phyloP scores from a whole-genome alignment of 2,329 filamentous ascomycete genomes.

The Trichophyton simii region DNA sequence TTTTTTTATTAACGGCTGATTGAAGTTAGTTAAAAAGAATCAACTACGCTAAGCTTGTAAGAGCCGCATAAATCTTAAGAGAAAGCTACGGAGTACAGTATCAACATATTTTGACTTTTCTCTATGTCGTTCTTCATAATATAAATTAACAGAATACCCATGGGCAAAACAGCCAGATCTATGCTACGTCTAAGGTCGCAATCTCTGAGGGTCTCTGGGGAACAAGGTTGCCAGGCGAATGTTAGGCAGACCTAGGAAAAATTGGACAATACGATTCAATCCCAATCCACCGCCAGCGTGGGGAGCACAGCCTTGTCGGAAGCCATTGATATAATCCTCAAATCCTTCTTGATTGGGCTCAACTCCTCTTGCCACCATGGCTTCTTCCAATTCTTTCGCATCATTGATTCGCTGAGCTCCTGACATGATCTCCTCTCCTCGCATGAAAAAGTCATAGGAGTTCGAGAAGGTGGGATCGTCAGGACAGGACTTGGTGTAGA shows the following conservation, averaged over 20 bases:
- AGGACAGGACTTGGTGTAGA: conserved; percentile 77
- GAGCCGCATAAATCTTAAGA: neutral
- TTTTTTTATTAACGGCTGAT: no score
- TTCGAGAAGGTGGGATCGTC: conserved; percentile 54
- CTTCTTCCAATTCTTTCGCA: conserved; percentile 44
- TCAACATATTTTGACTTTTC: neutral
- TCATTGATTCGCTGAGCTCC: conserved; percentile 56
- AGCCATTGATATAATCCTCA: conserved; percentile 51
- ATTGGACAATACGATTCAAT: conserved; percentile 54
- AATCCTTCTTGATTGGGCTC: conserved; percentile 48
- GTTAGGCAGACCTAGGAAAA: conserved; percentile 53
- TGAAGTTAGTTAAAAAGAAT: no score
- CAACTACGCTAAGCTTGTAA: neutral
- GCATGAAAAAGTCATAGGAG: conserved; percentile 60
- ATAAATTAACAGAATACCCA: neutral
- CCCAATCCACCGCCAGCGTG: conserved; percentile 55
- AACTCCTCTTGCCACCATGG: conserved; percentile 48
- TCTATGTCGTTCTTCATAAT: neutral
- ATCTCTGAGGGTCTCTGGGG: conserved; percentile 49
- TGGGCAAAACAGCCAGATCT: neutral
- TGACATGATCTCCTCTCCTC: conserved; percentile 56
- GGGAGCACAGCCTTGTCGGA: conserved; percentile 51
- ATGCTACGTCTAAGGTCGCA: conserved; percentile 26
- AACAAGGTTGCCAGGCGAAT: conserved; percentile 50
- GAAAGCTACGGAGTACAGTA: neutral